These are phyloP conservation scores for Podospora anserina DNA, from an alignment of 495 filamentous ascomycete species.

Conservation along the genomic window DNA sequence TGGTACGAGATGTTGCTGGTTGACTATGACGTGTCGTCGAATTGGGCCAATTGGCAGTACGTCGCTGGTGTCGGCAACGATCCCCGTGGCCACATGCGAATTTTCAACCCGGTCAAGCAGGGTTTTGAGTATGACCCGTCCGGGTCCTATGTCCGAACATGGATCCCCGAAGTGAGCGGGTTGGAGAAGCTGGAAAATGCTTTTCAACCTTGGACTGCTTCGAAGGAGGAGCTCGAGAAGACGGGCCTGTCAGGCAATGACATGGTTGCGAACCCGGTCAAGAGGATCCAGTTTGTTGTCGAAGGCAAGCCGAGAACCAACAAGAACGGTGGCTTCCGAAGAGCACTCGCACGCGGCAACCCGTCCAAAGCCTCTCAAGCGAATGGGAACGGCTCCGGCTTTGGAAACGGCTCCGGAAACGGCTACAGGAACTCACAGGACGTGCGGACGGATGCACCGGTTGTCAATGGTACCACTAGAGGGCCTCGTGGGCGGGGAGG, in stretches of 20 bases:
- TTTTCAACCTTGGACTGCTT: conserved; percentile 63
- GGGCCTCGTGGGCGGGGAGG: too few relatives aligned
- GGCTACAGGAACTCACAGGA: too few relatives aligned
- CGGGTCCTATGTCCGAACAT: conserved; percentile 62
- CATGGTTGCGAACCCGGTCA: conserved; percentile 57
- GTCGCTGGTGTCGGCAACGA: conserved; percentile 72
- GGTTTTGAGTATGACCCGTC: conserved; percentile 64
- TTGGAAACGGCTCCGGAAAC: too few relatives aligned
- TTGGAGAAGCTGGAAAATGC: conserved; percentile 53
- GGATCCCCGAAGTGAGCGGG: conserved; percentile 59
- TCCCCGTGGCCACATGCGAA: conserved; percentile 57
- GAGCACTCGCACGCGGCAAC: background rate
- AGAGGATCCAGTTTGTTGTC: conserved; percentile 54
- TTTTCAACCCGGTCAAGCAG: conserved; percentile 74
- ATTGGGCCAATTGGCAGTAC: conserved; percentile 81
- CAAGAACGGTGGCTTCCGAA: conserved; percentile 6
- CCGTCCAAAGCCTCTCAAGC: too few relatives aligned
- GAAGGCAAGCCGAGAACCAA: conserved; percentile 39
- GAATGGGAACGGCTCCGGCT: too few relatives aligned
- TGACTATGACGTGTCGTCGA: conserved; percentile 68
- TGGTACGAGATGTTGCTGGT: conserved; percentile 70
- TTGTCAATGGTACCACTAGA: too few relatives aligned
- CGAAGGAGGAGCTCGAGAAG: conserved; percentile 46
- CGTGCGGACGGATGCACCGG: too few relatives aligned
- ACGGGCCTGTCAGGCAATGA: conserved; percentile 47